Conservation (phyloP, 2,329 filamentous ascomycete species). For the Pseudogymnoascus sp. region DNA sequence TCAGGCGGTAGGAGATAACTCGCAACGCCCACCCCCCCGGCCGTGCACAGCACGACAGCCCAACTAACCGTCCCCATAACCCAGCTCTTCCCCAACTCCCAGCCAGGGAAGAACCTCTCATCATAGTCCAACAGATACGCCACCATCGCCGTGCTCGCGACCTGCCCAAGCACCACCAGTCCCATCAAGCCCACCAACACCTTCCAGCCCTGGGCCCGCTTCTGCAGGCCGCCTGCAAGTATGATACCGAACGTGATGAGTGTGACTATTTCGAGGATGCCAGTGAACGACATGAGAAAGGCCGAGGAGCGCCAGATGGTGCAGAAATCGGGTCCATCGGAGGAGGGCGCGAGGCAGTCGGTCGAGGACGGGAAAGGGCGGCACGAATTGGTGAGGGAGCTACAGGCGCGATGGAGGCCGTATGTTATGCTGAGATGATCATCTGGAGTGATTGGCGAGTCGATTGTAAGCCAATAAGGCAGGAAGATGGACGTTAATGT, state of each 20-base stretch:
- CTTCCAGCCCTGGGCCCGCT: slow-evolving; percentile 77
- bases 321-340: slow-evolving; percentile 61
- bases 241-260: slow-evolving; percentile 75
- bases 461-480: slow-evolving; percentile 64
- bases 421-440: slow-evolving; percentile 56
- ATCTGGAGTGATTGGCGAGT: slow-evolving; percentile 41
- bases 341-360: slow-evolving; percentile 49
- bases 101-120: slow-evolving; percentile 74
- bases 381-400: slow-evolving; percentile 57
- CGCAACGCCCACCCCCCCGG: slow-evolving; percentile 55
- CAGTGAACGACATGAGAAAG: slow-evolving; percentile 78
- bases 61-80: slow-evolving; percentile 57
- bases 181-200: slow-evolving; percentile 60
- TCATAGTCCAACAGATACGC: slow-evolving; percentile 79
- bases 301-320: slow-evolving; percentile 83
- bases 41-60: slow-evolving; percentile 44
- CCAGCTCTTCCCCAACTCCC: slow-evolving; percentile 74
- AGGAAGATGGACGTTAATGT: slow-evolving; percentile 62
- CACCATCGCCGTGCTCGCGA: slow-evolving; percentile 73
- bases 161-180: slow-evolving; percentile 60
- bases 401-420: slow-evolving; percentile 77
- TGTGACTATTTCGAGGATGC: slow-evolving; percentile 73
- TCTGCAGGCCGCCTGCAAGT: slow-evolving; percentile 68
- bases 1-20: slow-evolving; percentile 68
- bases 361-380: slow-evolving; percentile 58